Evolutionary conservation across 2,329 filamentous ascomycete species (phyloP), one percentile per base, ranked within the genome.

Genomic region (Fusarium palustre): DNA sequence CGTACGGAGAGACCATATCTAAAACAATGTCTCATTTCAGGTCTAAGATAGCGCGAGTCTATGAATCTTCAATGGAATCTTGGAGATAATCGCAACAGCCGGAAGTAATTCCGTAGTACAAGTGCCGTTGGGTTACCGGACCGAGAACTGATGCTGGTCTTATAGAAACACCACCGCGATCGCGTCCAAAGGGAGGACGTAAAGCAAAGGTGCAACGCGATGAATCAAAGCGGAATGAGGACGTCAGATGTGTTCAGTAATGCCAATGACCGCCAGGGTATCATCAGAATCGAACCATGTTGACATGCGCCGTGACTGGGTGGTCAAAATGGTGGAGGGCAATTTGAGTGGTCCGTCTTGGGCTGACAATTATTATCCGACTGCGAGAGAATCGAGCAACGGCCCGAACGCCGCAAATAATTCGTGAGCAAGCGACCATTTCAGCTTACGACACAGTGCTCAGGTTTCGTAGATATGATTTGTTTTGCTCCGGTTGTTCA

Each of bases 261-360:
- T 28, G 39, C 54, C 54, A 65, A 59, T 28, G 41, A 60, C 62
- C 47, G 61, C 36, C 54, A 65, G 54, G 62, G 62, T 65, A 66
- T 55, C 60, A 65, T 60, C 38, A 53, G 42, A 60, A 65, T 65
- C 62, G 62, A 65, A 65, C 60, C 62, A 65, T 65, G 46, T 65
- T 60, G 54, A 45, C 47, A 65, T 65, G 54, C 62, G 54, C 60
- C 54, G 61, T 60, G 62, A 61, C 55, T 28, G 28, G 55, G 55
- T 66, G 55, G 47, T 47, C 53, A 59, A 62, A 42, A 48, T 66
- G 61, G 55, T 53, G 60, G 58, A 63, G 58, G 58, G 57, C 12
- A 46, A 43, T 31, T 18, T 55, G 49, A 64, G 50, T 53, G 64
- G 65, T 43, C 31, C 16, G 31, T 60, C 60, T 65, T 62, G 55